Conservation (phyloP, 2,329 filamentous ascomycete species). For the Cyphellophora europaea region DNA sequence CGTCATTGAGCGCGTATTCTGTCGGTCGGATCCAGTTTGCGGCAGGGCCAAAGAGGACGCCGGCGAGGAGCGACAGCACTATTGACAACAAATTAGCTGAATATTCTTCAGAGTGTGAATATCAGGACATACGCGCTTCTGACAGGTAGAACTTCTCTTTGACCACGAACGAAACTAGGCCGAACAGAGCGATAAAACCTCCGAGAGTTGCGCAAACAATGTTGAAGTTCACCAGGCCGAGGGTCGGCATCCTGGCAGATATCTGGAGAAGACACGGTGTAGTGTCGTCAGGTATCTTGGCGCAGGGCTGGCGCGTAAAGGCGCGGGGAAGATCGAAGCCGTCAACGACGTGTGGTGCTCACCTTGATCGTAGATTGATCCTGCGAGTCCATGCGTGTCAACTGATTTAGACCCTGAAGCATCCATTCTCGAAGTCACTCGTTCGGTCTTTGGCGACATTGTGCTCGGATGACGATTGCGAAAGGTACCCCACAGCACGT, state of each 20-base stretch:
- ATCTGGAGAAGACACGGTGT: too few species aligned
- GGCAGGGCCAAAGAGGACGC: conserved; percentile 67
- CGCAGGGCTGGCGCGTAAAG: too few species aligned
- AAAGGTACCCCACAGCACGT: too few species aligned
- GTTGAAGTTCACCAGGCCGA: conserved; percentile 68
- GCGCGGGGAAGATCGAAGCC: too few species aligned
- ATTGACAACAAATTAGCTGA: conserved; percentile 10
- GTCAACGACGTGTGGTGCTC: too few species aligned
- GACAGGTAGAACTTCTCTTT: conserved; percentile 87
- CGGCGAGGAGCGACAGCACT: conserved; percentile 77
- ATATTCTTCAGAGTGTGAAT: conserved; percentile 1
- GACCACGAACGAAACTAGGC: conserved; percentile 77
- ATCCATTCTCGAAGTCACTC: too few species aligned
- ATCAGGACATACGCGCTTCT: conserved; percentile 64
- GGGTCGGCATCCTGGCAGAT: conserved; percentile 57
- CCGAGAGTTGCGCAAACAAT: conserved; percentile 71
- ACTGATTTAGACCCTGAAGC: too few species aligned
- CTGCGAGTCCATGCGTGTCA: too few species aligned
- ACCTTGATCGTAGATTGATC: too few species aligned
- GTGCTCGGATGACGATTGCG: too few species aligned
- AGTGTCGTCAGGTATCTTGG: too few species aligned
- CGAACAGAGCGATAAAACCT: conserved; percentile 82
- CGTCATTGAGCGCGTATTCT: conserved; percentile 57
- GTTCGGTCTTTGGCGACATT: too few species aligned
- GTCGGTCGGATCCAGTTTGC: conserved; percentile 65